phyloP scores from a whole-genome alignment of 225 moss, liverwort and hornwort genomes.

The Anthoceros angustus region DNA sequence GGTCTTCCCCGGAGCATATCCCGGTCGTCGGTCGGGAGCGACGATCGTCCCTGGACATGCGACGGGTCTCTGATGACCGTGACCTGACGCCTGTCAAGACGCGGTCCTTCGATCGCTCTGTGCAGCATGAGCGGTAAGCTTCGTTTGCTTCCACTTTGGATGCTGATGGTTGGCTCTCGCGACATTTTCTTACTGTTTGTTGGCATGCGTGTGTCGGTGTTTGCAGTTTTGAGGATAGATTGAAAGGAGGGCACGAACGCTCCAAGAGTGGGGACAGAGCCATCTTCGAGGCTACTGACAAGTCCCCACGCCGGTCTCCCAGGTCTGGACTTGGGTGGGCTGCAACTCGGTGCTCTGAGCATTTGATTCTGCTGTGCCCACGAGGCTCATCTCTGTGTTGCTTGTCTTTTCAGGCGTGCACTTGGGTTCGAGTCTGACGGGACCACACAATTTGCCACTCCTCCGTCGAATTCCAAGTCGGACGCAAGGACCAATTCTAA shows the following conservation, averaged over 20 bases:
- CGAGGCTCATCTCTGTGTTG: neutral
- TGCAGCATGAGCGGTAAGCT: neutral
- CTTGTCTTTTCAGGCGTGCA: neutral
- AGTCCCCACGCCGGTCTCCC: neutral
- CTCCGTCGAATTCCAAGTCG: neutral
- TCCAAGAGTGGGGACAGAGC: neutral
- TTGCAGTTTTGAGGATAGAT: neutral
- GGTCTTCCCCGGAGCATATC: neutral
- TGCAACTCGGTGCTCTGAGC: neutral
- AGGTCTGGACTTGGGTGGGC: neutral
- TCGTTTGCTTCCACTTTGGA: neutral
- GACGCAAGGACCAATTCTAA: neutral
- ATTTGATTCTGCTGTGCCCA: neutral
- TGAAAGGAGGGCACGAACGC: neutral
- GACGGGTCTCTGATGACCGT: neutral
- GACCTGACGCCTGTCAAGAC: neutral
- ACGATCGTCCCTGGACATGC: neutral
- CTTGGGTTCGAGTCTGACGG: neutral
- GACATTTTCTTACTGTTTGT: too few species aligned
- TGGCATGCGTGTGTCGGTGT: neutral
- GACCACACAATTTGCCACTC: neutral
- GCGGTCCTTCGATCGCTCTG: slow-evolving; percentile 2
- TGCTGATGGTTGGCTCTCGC: neutral
- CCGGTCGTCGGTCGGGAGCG: neutral
- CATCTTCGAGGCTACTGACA: neutral